phyloP scores from a whole-genome alignment of 805 yeast genomes.

The Cyberlindnera galapagoensis region DNA sequence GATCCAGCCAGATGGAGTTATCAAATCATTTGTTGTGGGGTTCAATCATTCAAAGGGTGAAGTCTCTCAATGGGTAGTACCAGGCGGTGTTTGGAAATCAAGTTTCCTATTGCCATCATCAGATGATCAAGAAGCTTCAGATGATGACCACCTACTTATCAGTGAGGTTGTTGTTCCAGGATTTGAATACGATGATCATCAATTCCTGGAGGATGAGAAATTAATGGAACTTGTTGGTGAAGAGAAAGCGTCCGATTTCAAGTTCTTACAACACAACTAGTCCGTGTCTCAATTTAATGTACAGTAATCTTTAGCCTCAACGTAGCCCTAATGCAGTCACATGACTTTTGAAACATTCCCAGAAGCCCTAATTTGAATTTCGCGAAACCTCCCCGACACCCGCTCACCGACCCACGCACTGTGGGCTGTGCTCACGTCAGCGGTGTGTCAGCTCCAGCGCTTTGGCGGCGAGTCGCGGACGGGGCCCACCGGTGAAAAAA shows the following conservation, averaged over 20 bases:
- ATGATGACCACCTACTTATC: conserved; percentile 37
- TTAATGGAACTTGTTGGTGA: conserved; percentile 32
- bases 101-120: conserved; percentile 39
- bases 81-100: conserved; percentile 53
- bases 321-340: background rate
- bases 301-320: too few species aligned
- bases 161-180: conserved; percentile 61
- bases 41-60: conserved; percentile 42
- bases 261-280: conserved; percentile 29
- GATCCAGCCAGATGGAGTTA: conserved; percentile 42
- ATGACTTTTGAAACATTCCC: conserved; percentile 1
- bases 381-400: conserved; percentile 4
- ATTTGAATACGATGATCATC: conserved; percentile 48
- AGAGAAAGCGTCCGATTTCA: conserved; percentile 28
- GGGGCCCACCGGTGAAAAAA: conserved; percentile 5
- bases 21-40: conserved; percentile 48
- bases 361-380: too few species aligned
- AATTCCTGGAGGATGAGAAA: conserved; percentile 33
- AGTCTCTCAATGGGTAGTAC: conserved; percentile 57
- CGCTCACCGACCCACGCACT: conserved; percentile 6
- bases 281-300: too few species aligned
- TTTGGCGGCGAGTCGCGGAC: conserved; percentile 1
- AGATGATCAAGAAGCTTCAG: conserved; percentile 21
- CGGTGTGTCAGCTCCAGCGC: conserved; percentile 2
- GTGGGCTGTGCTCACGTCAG: conserved; percentile 10